Base-by-base conservation (phyloP, 805 yeast genomes). In the Yamadazyma ubonensis region DNA sequence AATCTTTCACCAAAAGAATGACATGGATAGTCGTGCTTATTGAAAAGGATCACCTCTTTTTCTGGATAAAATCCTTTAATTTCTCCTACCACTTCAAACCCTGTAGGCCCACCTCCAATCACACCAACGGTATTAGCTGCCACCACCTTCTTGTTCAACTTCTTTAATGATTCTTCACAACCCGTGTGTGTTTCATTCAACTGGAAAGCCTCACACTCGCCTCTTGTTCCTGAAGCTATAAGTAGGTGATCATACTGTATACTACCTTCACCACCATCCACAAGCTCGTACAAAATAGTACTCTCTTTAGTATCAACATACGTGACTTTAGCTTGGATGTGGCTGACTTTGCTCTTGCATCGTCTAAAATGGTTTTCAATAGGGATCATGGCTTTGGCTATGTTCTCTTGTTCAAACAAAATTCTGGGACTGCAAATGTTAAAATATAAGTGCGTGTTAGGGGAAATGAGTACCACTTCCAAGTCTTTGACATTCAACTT, bases 21-120 rank as follows among this genome's bases (percentile, higher is more conserved):
- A n/a, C 52, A 40, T 3, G 61, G 59, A 19, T 39, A 49, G 25
- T 36, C 11, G 33, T 54, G 16, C 29, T 62, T 63, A 14, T 64
- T 53, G 44, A 50, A 57, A 27, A 63, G 48, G 9, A 54, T 50
- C 17, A 63, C 59, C 10, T 32, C 17, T 6, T 21, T 16, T 6
- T 52, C 34, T 22, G 52, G 48, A 9, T 36, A 54, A 12, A 28
- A 37, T n/a, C 23, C 42, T 3, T 58, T 69, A 21, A 68, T 48
- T 38, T 67, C 73, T 6, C 68, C 69, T 5, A 67, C 61, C 9
- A 53, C 35, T 42, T 68, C 72, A 11, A 65, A 67, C 4, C 69
- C 70, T 9, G 69, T 59, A 16, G 58, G 43, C 11, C 69, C 70
- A 17, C 64, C 70, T 3, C 70, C 73, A 15, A 68, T 33, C 5